Base-by-base conservation (phyloP, 371 early-diverging fungal genomes). In the Smittium culicis region DNA sequence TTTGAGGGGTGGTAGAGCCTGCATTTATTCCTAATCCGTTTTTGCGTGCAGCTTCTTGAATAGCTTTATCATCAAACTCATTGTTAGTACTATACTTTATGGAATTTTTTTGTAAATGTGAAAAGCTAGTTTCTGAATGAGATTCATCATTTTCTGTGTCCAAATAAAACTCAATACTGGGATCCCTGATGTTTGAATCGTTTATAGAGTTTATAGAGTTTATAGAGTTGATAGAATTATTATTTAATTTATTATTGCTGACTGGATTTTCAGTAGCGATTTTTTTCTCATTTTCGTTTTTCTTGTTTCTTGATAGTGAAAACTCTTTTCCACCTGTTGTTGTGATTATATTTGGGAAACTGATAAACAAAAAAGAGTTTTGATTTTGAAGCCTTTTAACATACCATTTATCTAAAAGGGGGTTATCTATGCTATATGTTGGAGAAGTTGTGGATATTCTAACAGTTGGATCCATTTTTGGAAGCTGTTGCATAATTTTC, bases 401-500 rank as follows among this genome's bases (percentile, higher is more conserved):
- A 66, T 68, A 77, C 77, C 77, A 77, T 61, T 77, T 77, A 66
- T 77, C 77, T 64, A 78, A 57, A 55, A 70, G 73, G 24, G 75
- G 60, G 57, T 77, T 72, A 30, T 63, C 34, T 35, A 65, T 67
- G 60, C 72, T 74, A 20, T 73, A 71, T 29, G 74, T 77, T 1
- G 77, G 73, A 32, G 72, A 67, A 20, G 68, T 70, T 2, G 76
- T 61, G 0, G 79, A 72, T 62, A 60, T 66, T 29, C 35, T 70
- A 54, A 78, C 25, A 8, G 65, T 66, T 0, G 61, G 65, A 59
- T 66, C 68, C 24, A 67, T 66, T 2, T 75, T 66, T 0, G 66
- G 65, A 58, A 77, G 64, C 66, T 78, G 77, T 27, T 61, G 54
- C n/a, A 77, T 72, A 33, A 77, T 77, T 65, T 55, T 77, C 56